Base-by-base conservation (phyloP, 75 land plant species). In the Pinus albicaulis region DNA sequence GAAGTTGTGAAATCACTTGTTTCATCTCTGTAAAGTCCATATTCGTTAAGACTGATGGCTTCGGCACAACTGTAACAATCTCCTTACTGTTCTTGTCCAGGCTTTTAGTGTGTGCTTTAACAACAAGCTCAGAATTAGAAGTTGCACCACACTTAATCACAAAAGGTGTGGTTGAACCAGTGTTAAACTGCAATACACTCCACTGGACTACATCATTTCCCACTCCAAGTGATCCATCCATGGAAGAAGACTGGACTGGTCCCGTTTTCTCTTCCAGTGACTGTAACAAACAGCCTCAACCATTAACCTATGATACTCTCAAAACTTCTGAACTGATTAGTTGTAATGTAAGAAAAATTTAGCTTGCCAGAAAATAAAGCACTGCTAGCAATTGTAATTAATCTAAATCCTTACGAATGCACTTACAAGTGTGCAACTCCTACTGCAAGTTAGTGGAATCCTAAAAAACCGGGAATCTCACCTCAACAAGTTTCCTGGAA, bases 101-200 rank as follows among this genome's bases (percentile, higher is more conserved):
- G 44, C 90, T 87, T 41, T 81, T 79, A n/a, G 99, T 89, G 57
- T 93, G 97, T 10, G 99, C 99, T 74, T 92, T 93, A 72, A 96
- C 89, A 55, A 96, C 97, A 59, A 96, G 85, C 80, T 96, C 96
- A 3, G 84, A 86, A 52, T 85, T 85, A n/a, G 97, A 88, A 60
- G 88, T 96, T 44, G 97, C 94, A 10, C 99, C 99, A 76, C 99
- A 96, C 85, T 96, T 96, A 74, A 96, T 89, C 69, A 96, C 91
- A 69, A 96, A 93, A n/a, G 99, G 94, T 19, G 81, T 74, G 34
- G 96, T 88, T 10, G 93, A 82, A 16, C 99, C 99, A n/a, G 93
- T 96, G 78, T 96, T 96, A 79, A 96, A 96, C 68, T 96, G 99
- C 71, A 96, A 73, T 13, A 93, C 99, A 61, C 95, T 96, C 97